Conservation (phyloP, 495 filamentous ascomycete species). For the Aspergillus sclerotiicarbonarius region DNA sequence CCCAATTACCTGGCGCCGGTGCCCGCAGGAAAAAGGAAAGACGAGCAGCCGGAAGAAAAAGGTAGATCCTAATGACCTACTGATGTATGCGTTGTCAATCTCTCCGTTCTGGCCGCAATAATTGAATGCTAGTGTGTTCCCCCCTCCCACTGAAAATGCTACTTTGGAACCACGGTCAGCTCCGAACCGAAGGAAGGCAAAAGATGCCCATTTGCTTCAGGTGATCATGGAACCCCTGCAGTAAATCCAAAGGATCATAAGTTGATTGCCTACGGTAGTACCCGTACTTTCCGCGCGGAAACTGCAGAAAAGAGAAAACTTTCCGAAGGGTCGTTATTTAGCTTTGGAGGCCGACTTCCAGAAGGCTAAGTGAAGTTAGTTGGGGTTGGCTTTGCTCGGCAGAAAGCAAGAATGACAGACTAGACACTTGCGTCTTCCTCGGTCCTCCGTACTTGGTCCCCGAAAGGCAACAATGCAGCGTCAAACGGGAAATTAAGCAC, state of each 20-base stretch:
- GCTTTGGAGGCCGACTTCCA: slow-evolving; percentile 1
- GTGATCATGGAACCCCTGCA: slow-evolving; percentile 1
- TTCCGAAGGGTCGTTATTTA: slow-evolving; percentile 5
- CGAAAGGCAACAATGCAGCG: not conserved
- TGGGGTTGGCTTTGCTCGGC: not conserved
- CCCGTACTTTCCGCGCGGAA: slow-evolving; percentile 5
- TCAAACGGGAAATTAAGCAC: not conserved
- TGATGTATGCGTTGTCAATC: not conserved
- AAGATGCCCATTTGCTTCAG: not conserved
- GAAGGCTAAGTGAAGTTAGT: not conserved
- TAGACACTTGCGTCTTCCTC: not conserved
- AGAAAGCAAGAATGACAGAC: not conserved
- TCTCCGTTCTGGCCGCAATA: not conserved
- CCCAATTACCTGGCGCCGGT: too few relatives aligned
- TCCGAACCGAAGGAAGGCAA: not conserved
- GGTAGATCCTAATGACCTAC: not conserved
- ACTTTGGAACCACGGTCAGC: not conserved
- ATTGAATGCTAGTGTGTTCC: not conserved
- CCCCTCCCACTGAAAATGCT: not conserved
- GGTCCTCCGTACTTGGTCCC: not conserved
- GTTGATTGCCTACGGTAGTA: slow-evolving; percentile 7
- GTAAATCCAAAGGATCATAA: not conserved
- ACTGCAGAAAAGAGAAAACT: slow-evolving; percentile 18
- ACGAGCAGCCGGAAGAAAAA: not conserved
- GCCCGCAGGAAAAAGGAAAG: not conserved